Percentiles rank a stretch among this genome's conserved stretches.
phyloP scores from a whole-genome alignment of 306 rosid genomes.

The Begonia loranthoides region DNA sequence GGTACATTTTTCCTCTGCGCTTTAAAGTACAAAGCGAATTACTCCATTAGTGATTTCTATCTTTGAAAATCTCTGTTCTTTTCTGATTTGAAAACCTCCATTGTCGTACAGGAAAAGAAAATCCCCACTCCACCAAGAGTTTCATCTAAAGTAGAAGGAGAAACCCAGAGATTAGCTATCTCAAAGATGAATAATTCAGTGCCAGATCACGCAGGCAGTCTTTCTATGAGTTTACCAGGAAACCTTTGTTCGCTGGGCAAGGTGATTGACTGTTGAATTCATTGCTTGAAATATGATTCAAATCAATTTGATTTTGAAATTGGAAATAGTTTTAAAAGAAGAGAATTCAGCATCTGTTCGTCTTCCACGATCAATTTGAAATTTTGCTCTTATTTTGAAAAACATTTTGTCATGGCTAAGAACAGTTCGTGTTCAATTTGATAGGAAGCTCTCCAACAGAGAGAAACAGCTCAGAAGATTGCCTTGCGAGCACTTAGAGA shows the following conservation, averaged over 20 bases:
- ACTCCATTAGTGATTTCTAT: no score
- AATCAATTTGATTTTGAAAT: no score
- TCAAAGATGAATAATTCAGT: constrained; percentile 16
- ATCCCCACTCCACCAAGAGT: constrained; percentile 58
- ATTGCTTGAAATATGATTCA: no score
- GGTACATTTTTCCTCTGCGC: constrained; percentile 52
- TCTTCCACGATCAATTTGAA: no score
- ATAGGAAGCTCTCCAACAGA: constrained; percentile 88
- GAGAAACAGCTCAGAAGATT: constrained; percentile 76
- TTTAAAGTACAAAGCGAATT: no score
- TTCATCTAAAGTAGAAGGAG: constrained; percentile 30
- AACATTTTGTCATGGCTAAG: no score
- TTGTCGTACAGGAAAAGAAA: constrained; percentile 40
- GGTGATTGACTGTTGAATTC: constrained; percentile 18
- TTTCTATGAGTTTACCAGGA: constrained; percentile 68
- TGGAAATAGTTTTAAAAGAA: no score
- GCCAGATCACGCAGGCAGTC: constrained; percentile 36
- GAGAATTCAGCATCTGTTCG: no score
- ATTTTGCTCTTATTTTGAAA: no score
- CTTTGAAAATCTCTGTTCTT: no score
- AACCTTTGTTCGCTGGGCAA: constrained; percentile 54
- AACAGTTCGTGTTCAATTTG: no score
- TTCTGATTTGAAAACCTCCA: background rate
- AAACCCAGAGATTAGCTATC: constrained; percentile 20
- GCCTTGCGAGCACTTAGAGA: constrained; percentile 88